Evolutionary conservation across 345 rosid species (phyloP).

Genomic region (Dimocarpus longan): DNA sequence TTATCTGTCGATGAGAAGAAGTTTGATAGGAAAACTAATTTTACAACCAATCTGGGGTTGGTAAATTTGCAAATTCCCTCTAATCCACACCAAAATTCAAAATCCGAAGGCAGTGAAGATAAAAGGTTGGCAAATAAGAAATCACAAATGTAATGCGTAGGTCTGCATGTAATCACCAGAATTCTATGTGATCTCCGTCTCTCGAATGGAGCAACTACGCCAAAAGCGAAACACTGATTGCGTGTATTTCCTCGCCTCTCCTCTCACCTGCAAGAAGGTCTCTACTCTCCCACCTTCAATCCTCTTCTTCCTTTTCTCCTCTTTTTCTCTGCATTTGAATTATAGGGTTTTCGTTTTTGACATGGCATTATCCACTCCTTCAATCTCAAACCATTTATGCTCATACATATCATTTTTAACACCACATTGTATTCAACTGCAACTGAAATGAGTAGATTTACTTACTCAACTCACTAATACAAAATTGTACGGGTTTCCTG

Average conservation of each 20-base stretch:
- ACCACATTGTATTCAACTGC: too few species aligned
- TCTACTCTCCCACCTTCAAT: not conserved
- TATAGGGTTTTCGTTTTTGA: not conserved
- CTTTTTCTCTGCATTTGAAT: not conserved
- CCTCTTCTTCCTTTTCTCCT: not conserved
- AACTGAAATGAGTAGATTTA: not conserved
- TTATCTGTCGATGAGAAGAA: too few species aligned
- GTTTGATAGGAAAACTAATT: too few species aligned
- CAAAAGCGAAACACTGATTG: constrained; percentile 62
- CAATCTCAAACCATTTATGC: not conserved
- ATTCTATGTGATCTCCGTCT: too few species aligned
- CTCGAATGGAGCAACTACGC: constrained; percentile 49
- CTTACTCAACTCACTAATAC: not conserved
- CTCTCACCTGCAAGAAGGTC: constrained; percentile 80
- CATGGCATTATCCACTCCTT: not conserved
- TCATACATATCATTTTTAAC: not conserved
- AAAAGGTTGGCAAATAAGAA: too few species aligned
- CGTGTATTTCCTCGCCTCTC: constrained; percentile 70
- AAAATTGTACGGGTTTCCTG: not conserved
- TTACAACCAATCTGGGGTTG: too few species aligned
- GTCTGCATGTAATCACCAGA: too few species aligned
- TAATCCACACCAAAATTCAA: too few species aligned
- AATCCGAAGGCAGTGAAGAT: too few species aligned
- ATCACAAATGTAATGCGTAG: too few species aligned
- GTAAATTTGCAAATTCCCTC: too few species aligned